phyloP scores from a whole-genome alignment of 176 grass and related monocot species.

The Carex cristatella region DNA sequence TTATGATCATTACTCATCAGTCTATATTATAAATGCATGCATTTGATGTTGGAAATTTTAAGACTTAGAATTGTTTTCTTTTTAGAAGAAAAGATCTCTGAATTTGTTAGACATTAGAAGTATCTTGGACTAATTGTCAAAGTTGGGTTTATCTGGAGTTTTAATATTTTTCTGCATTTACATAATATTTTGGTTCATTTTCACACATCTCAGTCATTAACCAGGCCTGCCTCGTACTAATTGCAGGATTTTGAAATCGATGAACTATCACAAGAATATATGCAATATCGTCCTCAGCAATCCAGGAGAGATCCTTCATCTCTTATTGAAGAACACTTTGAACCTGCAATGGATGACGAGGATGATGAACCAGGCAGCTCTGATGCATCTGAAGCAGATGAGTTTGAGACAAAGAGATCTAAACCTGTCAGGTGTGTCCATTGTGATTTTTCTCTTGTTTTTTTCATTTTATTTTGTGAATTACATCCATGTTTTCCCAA shows the following conservation, averaged over 20 bases:
- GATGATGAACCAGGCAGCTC: conserved; percentile 42
- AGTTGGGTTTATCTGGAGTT: background rate
- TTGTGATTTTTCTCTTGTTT: background rate
- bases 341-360: conserved; percentile 49
- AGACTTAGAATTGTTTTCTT: background rate
- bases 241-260: conserved; percentile 74
- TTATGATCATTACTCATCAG: background rate
- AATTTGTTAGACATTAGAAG: background rate
- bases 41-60: background rate
- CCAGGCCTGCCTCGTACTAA: background rate
- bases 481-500: background rate
- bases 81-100: background rate
- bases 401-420: conserved; percentile 36
- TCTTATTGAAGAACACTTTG: conserved; percentile 66
- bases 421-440: conserved; percentile 58
- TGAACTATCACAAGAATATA: conserved; percentile 53
- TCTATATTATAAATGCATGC: background rate
- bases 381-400: conserved; percentile 49
- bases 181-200: background rate
- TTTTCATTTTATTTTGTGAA: background rate
- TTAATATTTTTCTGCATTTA: conserved; percentile 1
- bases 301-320: conserved; percentile 37
- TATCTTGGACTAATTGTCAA: background rate
- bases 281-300: conserved; percentile 58
- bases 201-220: background rate